These are phyloP conservation scores for Podospora appendiculata DNA, from an alignment of 495 filamentous ascomycete species.

Conservation along the genomic window DNA sequence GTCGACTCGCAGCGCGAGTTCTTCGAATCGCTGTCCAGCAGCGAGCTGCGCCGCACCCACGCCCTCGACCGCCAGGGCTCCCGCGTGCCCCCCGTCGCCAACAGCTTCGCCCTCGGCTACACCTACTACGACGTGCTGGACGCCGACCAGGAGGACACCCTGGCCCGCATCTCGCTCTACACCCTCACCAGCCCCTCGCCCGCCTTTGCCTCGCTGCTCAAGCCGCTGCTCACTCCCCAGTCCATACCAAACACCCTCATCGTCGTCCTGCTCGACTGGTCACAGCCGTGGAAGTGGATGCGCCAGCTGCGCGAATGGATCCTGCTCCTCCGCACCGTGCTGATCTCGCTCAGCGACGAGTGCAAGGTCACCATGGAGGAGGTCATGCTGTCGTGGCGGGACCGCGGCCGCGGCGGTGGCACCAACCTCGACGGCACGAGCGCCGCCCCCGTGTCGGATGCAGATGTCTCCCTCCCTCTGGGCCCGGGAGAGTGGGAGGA, in stretches of 20 bases:
- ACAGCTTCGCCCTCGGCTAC: conserved; percentile 88
- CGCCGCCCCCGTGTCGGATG: conserved; percentile 38
- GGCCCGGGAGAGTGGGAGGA: conserved; percentile 95
- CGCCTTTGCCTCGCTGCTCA: conserved; percentile 74
- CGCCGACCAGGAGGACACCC: conserved; percentile 89
- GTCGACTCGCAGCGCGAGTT: conserved; percentile 85
- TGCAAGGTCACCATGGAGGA: conserved; percentile 79
- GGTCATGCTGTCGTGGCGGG: conserved; percentile 58
- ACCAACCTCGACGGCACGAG: conserved; percentile 41
- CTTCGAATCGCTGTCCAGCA: conserved; percentile 68
- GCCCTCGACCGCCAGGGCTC: conserved; percentile 49
- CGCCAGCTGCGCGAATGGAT: conserved; percentile 85
- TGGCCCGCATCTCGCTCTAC: conserved; percentile 87
- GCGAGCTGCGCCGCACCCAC: conserved; percentile 50
- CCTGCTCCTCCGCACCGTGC: conserved; percentile 64
- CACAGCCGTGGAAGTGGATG: conserved; percentile 86
- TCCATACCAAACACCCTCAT: conserved; percentile 82
- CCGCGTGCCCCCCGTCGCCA: conserved; percentile 75
- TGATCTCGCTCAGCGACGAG: conserved; percentile 66
- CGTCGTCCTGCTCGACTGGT: conserved; percentile 88
- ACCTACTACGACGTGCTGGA: conserved; percentile 94
- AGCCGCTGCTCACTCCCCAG: conserved; percentile 76
- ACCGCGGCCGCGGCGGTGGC: conserved; percentile 46
- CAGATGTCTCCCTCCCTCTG: conserved; percentile 64
- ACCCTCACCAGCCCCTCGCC: conserved; percentile 76